A percentile compares a stretch with the other conserved stretches of the same genome.
These are phyloP conservation scores for Pseudogymnoascus sp. DNA, from an alignment of 2,329 filamentous ascomycete genomes.

Conservation along the genomic window DNA sequence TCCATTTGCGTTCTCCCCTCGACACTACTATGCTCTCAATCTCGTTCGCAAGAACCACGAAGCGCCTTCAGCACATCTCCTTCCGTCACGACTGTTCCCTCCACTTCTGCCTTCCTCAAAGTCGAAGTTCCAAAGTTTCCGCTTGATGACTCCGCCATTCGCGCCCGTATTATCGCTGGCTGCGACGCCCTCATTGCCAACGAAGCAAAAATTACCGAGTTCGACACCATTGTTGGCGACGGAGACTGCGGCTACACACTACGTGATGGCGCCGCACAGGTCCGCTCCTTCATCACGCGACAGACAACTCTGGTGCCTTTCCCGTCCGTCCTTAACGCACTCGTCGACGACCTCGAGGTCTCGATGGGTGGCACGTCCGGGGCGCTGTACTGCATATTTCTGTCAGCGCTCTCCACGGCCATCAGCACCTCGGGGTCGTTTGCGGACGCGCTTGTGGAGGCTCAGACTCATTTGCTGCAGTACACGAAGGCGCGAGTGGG, in stretches of 20 bases:
- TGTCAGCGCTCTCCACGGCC: slow-evolving; percentile 18
- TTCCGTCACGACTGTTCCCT: slow-evolving; percentile 12
- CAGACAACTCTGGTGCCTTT: slow-evolving; percentile 15
- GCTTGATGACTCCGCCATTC: slow-evolving; percentile 20
- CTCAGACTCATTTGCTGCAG: slow-evolving; percentile 21
- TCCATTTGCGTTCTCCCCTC: slow-evolving; percentile 20
- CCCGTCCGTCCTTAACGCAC: slow-evolving; percentile 18
- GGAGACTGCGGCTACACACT: slow-evolving; percentile 29
- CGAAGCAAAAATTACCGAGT: slow-evolving; percentile 47
- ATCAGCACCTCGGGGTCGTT: slow-evolving; percentile 15
- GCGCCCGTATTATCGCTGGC: background rate
- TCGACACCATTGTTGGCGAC: slow-evolving; percentile 35
- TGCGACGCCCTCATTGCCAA: slow-evolving; percentile 38
- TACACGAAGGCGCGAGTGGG: slow-evolving; percentile 27
- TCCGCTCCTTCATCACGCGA: slow-evolving; percentile 27
- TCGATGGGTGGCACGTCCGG: slow-evolving; percentile 30
- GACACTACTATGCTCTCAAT: slow-evolving; percentile 15
- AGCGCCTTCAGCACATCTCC: background rate
- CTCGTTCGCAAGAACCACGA: slow-evolving; percentile 12
- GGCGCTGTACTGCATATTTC: slow-evolving; percentile 28
- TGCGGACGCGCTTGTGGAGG: slow-evolving; percentile 16
- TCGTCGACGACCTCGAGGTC: slow-evolving; percentile 24
- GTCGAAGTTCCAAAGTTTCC: slow-evolving; percentile 16
- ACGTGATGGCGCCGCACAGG: slow-evolving; percentile 21
- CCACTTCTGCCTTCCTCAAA: slow-evolving; percentile 11